Conservation (phyloP, 148 eudicot species). For the Amaranthus hypochondriacus region DNA sequence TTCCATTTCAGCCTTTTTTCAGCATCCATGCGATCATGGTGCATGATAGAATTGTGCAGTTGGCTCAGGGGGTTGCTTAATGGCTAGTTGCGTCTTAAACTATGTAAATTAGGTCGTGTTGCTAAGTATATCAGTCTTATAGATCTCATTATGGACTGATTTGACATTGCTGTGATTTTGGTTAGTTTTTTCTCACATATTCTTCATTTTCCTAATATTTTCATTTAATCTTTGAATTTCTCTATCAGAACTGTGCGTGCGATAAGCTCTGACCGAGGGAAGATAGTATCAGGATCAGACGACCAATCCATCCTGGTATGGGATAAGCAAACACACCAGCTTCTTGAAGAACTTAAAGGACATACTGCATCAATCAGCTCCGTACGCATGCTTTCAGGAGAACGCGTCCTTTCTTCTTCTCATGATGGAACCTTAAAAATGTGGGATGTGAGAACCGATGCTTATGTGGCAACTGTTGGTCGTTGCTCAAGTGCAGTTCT, state of each 20-base stretch:
- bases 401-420: conserved; percentile 86
- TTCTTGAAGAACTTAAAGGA: conserved; percentile 92
- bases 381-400: conserved; percentile 90
- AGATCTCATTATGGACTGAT: not conserved
- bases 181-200: not conserved
- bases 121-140: not conserved
- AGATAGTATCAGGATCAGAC: conserved; percentile 89
- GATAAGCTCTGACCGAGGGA: conserved; percentile 86
- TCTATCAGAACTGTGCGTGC: conserved; percentile 62
- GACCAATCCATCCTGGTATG: conserved; percentile 89
- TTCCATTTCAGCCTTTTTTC: too few species aligned
- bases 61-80: not conserved
- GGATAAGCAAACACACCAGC: conserved; percentile 92
- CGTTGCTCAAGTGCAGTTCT: conserved; percentile 84
- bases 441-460: conserved; percentile 98
- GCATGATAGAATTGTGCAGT: too few species aligned
- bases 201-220: not conserved
- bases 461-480: conserved; percentile 94
- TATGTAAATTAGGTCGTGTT: not conserved
- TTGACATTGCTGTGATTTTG: not conserved
- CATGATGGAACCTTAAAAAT: conserved; percentile 92
- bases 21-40: too few species aligned
- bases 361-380: conserved; percentile 75
- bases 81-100: not conserved
- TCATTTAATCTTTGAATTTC: not conserved